These are phyloP conservation scores for Hymenoscyphus linearis DNA, from an alignment of 2,329 filamentous ascomycete genomes.

Conservation along the genomic window DNA sequence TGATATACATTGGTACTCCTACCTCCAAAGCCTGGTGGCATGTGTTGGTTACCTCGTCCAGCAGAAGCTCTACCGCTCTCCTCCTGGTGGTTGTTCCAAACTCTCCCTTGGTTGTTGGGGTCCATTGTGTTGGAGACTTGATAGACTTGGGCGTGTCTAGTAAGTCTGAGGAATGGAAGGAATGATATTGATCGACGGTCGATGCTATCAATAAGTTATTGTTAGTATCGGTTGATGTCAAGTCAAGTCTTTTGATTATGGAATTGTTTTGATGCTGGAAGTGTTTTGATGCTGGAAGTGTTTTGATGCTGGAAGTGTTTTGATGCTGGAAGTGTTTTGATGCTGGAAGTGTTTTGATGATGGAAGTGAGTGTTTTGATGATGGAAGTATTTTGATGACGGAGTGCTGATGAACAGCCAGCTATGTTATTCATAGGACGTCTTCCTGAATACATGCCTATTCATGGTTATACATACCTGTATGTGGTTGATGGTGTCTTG, in stretches of 20 bases:
- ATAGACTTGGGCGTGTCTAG: neutral
- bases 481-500: neutral
- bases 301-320: too few species aligned
- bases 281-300: too few species aligned
- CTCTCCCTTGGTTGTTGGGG: neutral
- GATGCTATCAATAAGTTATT: neutral
- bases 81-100: neutral
- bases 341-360: neutral
- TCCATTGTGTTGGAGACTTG: neutral
- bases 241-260: neutral
- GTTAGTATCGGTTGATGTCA: neutral
- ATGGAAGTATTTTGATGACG: neutral
- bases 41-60: neutral
- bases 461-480: neutral
- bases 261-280: too few species aligned
- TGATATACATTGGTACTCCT: neutral
- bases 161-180: neutral
- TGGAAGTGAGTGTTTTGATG: too few species aligned
- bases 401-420: neutral
- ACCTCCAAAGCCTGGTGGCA: neutral
- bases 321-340: too few species aligned
- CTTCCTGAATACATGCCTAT: neutral
- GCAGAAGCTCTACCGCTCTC: neutral
- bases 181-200: neutral
- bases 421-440: neutral